A percentile compares a stretch with the other conserved stretches of the same genome.
Conservation (phyloP, 2,329 filamentous ascomycete species). For the Ophiostoma novo-ulmi region DNA sequence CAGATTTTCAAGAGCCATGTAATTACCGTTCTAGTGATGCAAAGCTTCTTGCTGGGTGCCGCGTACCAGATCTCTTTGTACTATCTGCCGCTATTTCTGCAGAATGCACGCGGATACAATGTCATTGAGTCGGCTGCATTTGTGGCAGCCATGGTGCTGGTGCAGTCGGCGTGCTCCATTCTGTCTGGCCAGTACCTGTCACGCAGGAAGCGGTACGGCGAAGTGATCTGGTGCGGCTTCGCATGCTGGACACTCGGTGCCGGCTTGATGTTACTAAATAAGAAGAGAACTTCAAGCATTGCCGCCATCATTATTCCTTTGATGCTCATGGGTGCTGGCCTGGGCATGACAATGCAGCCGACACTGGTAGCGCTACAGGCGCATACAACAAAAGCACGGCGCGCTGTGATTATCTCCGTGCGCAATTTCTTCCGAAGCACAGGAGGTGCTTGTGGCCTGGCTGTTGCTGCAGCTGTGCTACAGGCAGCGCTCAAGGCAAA, state of each 20-base stretch:
- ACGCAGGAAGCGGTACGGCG: constrained; percentile 32
- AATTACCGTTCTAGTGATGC: constrained; percentile 22
- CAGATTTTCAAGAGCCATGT: constrained; percentile 24
- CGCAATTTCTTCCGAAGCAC: constrained; percentile 39
- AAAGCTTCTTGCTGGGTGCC: constrained; percentile 26
- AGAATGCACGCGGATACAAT: constrained; percentile 32
- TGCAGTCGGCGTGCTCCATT: constrained; percentile 32
- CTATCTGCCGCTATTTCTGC: constrained; percentile 33
- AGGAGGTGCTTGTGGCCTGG: constrained; percentile 37
- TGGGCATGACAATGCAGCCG: constrained; percentile 37
- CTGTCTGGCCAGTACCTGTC: constrained; percentile 34
- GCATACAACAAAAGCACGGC: constrained; percentile 35
- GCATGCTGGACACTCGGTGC: constrained; percentile 36
- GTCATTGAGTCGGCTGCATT: constrained; percentile 33
- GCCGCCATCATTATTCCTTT: constrained; percentile 33
- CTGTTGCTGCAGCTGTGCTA: constrained; percentile 33
- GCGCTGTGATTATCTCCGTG: constrained; percentile 36
- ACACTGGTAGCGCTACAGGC: constrained; percentile 38
- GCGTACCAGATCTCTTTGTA: constrained; percentile 26
- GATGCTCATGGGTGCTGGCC: constrained; percentile 35
- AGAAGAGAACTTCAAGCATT: constrained; percentile 28
- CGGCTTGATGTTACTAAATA: constrained; percentile 33
- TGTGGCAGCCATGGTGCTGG: constrained; percentile 32
- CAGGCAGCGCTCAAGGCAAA: constrained; percentile 31
- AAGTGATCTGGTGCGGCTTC: constrained; percentile 34